These are phyloP conservation scores for Aaosphaeria arxii DNA, from an alignment of 2,329 filamentous ascomycete species.

Conservation along the genomic window DNA sequence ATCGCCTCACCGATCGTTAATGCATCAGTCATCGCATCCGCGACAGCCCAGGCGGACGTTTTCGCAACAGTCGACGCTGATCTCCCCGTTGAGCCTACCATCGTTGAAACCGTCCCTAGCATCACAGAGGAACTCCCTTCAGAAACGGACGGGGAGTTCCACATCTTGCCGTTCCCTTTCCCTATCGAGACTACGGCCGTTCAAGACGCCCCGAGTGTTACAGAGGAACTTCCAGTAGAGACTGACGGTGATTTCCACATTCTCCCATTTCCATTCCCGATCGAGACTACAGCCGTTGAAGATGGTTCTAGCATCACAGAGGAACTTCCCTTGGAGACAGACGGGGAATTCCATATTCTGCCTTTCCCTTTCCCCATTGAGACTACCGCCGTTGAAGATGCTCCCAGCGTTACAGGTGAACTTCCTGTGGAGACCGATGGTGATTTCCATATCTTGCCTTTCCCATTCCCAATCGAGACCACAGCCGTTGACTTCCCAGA, in stretches of 20 bases:
- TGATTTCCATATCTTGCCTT: not conserved
- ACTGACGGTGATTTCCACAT: not conserved
- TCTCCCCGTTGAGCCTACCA: not conserved
- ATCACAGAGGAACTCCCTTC: not conserved
- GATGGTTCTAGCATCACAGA: no score
- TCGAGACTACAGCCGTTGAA: not conserved
- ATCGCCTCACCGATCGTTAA: not conserved
- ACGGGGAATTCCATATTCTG: not conserved
- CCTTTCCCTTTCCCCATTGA: slow-evolving; percentile 1
- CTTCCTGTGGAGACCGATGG: no score
- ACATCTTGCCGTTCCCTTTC: not conserved
- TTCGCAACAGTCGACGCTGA: not conserved
- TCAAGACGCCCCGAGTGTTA: not conserved
- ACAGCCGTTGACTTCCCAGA: not conserved
- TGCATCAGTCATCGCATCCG: not conserved
- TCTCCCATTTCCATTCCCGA: not conserved
- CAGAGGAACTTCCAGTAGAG: no score
- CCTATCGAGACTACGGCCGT: not conserved
- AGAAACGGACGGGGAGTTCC: not conserved
- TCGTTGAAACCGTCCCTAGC: not conserved
- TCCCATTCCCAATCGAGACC: not conserved
- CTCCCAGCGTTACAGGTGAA: no score
- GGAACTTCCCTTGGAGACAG: no score
- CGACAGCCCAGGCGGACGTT: not conserved
- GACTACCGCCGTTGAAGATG: not conserved